Evolutionary conservation across 2,329 filamentous ascomycete species (phyloP), one percentile per base, ranked within the genome.

Genomic region (Penicillium sp.): DNA sequence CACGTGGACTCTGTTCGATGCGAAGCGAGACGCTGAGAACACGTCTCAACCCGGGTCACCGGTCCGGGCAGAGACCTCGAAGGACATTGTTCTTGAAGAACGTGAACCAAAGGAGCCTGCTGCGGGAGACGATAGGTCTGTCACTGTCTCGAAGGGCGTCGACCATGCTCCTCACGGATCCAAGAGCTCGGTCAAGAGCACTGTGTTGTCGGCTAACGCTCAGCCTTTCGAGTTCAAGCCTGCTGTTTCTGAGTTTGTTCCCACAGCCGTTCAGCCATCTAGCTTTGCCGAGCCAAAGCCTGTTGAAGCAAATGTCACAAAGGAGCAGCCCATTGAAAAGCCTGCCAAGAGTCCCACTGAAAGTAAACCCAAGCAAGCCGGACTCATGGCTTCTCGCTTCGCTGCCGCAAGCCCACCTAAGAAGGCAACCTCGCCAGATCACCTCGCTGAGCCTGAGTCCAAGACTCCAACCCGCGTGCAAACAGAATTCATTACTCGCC

Each of bases 131-230:
- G 38, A 48, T 31, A 46, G 40, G 32, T 40, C 55, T 10, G 35
- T 60, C 34, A 40, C 51, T 27, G 48, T 50, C 18, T 23, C 41
- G 9, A 55, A 52, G 23, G 37, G 45, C 25, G 47, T 58, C n/a
- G 53, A 55, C 3, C 55, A 66, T 52, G 56, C 62, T 48, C 37
- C 48, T 35, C 50, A 65, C 16, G 60, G 63, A 46, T 57, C 65
- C n/a, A 63, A 67, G 52, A 59, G 57, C 44, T 59, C 62, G 15
- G 29, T 52, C 38, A 72, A 70, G 67, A 78, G 78, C 61, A 81
- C 80, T 61, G 85, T 85, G 5, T 77, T 92, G 25, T 92, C 89
- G 35, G 87, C 88, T 4, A 80, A 84, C 16, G 88, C 89, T 0
- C 84, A 83, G 64, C 81, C 88, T 0, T 95, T 94, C 68, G 81